Conservation (phyloP, 2,329 filamentous ascomycete species). For the Botrytis fragariae region DNA sequence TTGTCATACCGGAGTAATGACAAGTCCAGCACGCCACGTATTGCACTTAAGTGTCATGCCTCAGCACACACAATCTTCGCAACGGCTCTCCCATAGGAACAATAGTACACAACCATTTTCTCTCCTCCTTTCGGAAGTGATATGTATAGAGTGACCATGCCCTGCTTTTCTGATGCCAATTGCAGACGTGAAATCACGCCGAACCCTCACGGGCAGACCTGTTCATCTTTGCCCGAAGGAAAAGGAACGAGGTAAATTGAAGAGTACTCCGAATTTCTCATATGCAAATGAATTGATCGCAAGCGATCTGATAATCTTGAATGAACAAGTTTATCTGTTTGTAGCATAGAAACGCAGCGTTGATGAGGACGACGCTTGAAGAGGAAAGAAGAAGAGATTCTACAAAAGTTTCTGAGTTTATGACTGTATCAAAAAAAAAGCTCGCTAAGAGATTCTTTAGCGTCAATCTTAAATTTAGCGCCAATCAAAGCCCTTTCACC, state of each 20-base stretch:
- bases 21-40: constrained; percentile 71
- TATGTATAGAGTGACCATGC: constrained; percentile 39
- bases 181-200: constrained; percentile 79
- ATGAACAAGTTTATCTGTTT: constrained; percentile 56
- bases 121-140: constrained; percentile 32
- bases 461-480: background rate
- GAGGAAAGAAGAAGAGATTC: constrained; percentile 30
- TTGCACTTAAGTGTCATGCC: constrained; percentile 85
- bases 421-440: constrained; percentile 4
- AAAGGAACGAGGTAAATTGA: constrained; percentile 54
- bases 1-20: constrained; percentile 29
- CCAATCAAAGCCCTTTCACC: background rate
- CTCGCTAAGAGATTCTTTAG: constrained; percentile 10
- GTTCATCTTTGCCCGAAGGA: constrained; percentile 44
- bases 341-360: constrained; percentile 96
- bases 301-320: constrained; percentile 34
- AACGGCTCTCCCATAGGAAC: constrained; percentile 86
- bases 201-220: constrained; percentile 81
- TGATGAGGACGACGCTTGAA: constrained; percentile 74
- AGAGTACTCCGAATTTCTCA: constrained; percentile 99
- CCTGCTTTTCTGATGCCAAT: constrained; percentile 92
- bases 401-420: background rate
- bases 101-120: constrained; percentile 40
- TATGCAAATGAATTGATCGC: constrained; percentile 57
- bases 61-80: constrained; percentile 79